phyloP scores from a whole-genome alignment of 768 basidiomycete species.

The Chalciporus chontae region DNA sequence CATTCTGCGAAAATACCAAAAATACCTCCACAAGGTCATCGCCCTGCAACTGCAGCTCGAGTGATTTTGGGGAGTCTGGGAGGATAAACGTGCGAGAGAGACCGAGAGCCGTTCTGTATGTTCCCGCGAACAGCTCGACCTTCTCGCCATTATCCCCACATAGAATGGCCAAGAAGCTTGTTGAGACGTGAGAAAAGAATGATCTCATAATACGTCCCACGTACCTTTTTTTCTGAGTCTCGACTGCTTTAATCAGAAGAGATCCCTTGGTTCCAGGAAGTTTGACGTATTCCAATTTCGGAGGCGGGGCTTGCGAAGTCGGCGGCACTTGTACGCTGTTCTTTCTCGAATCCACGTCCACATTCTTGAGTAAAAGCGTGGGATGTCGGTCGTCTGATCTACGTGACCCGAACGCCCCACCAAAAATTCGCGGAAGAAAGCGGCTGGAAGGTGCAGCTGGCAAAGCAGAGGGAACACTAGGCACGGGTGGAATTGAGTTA shows the following conservation, averaged over 20 bases:
- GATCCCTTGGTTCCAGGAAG: constrained; percentile 88
- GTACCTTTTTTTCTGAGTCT: constrained; percentile 86
- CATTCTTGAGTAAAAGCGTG: constrained; percentile 31
- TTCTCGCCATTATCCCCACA: constrained; percentile 93
- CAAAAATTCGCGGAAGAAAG: constrained; percentile 69
- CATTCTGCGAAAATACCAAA: constrained; percentile 86
- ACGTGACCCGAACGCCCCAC: constrained; percentile 56
- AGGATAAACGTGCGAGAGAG: constrained; percentile 92
- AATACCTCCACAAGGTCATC: constrained; percentile 93
- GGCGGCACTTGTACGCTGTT: constrained; percentile 30
- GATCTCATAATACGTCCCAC: constrained; percentile 1
- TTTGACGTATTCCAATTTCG: constrained; percentile 89
- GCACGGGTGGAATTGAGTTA: constrained; percentile 16
- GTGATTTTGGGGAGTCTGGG: constrained; percentile 82
- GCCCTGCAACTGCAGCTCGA: constrained; percentile 86
- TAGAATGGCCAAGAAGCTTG: constrained; percentile 88
- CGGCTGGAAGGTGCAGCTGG: constrained; percentile 46
- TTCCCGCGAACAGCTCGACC: constrained; percentile 90
- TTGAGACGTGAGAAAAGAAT: background rate
- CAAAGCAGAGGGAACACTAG: constrained; percentile 29
- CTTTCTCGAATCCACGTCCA: constrained; percentile 40
- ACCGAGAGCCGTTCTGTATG: constrained; percentile 83
- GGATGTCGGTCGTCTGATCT: constrained; percentile 55
- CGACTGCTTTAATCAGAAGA: constrained; percentile 79
- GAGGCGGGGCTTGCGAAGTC: constrained; percentile 59